Evolutionary conservation across 257 asterid genomes (phyloP).

Genomic region (Fraxinus americana): DNA sequence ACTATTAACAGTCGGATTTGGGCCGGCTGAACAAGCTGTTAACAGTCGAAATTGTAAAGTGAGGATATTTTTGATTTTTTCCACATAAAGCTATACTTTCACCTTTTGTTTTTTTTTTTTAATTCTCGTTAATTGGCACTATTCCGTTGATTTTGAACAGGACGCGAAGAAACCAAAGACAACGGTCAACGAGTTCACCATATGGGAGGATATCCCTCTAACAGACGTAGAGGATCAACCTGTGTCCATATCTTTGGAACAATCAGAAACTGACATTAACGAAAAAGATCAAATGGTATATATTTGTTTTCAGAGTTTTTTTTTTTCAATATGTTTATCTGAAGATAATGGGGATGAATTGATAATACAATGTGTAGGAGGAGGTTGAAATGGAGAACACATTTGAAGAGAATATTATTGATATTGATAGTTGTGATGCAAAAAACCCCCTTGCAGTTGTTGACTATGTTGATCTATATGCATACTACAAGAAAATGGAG

Average conservation of each 20-base stretch:
- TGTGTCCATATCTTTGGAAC: slow-evolving; percentile 74
- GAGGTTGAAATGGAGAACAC: slow-evolving; percentile 97
- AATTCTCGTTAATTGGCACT: too few species aligned
- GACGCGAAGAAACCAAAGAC: slow-evolving; percentile 52
- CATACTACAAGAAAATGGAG: slow-evolving; percentile 79
- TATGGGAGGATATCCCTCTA: slow-evolving; percentile 64
- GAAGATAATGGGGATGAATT: not conserved
- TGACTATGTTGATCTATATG: slow-evolving; percentile 74
- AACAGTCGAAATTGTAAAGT: too few species aligned
- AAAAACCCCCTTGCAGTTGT: slow-evolving; percentile 69
- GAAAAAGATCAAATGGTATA: slow-evolving; percentile 59
- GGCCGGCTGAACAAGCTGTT: too few species aligned
- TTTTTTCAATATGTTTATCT: not conserved
- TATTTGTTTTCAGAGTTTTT: not conserved
- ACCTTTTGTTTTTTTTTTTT: too few species aligned
- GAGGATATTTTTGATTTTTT: too few species aligned
- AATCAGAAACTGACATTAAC: slow-evolving; percentile 40
- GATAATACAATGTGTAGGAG: slow-evolving; percentile 28
- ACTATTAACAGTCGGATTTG: too few species aligned
- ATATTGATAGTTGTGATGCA: slow-evolving; percentile 67
- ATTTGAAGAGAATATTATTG: slow-evolving; percentile 64
- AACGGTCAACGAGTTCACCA: slow-evolving; percentile 41
- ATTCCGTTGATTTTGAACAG: slow-evolving; percentile 19
- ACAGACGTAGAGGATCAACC: slow-evolving; percentile 54
- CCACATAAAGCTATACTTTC: too few species aligned